A percentile compares a stretch with the other conserved stretches of the same genome.
Evolutionary conservation across 148 eudicot species (phyloP).

Genomic region (Silene conica): DNA sequence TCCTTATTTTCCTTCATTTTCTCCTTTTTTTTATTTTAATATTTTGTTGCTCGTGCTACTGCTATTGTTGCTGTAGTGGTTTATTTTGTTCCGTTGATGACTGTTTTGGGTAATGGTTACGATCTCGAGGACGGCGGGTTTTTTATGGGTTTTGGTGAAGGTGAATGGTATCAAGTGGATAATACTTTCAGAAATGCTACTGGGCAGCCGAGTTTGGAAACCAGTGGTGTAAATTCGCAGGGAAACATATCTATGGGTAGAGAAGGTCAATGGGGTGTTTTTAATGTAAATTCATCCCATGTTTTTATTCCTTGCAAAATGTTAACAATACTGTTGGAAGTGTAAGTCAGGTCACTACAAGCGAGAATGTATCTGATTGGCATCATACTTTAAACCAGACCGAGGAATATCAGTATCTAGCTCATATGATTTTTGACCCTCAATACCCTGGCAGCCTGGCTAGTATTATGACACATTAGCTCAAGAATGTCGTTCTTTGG

Average conservation of each 20-base stretch:
- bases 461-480: conserved; percentile 80
- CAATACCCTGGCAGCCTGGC: conserved; percentile 92
- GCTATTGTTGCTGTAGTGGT: no score
- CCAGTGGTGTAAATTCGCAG: conserved; percentile 24
- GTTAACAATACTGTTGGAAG: conserved; percentile 46
- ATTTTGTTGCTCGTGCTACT: no score
- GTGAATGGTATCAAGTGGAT: conserved; percentile 87
- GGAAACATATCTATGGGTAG: conserved; percentile 28
- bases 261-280: conserved; percentile 30
- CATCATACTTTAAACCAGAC: conserved; percentile 42
- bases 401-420: conserved; percentile 49
- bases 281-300: conserved; percentile 41
- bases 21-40: no score
- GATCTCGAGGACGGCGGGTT: no score
- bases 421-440: conserved; percentile 77
- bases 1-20: no score
- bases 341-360: conserved; percentile 40
- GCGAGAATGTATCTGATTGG: conserved; percentile 47
- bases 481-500: conserved; percentile 65
- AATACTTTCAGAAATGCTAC: conserved; percentile 36
- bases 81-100: no score
- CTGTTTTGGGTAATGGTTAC: no score
- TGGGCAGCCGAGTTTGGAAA: conserved; percentile 19
- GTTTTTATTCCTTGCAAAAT: conserved; percentile 54
- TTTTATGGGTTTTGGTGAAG: no score